Percentiles rank a stretch among this genome's conserved stretches.
phyloP scores from a whole-genome alignment of 169 alveolate genomes.

The Cryptosporidium sp. region DNA sequence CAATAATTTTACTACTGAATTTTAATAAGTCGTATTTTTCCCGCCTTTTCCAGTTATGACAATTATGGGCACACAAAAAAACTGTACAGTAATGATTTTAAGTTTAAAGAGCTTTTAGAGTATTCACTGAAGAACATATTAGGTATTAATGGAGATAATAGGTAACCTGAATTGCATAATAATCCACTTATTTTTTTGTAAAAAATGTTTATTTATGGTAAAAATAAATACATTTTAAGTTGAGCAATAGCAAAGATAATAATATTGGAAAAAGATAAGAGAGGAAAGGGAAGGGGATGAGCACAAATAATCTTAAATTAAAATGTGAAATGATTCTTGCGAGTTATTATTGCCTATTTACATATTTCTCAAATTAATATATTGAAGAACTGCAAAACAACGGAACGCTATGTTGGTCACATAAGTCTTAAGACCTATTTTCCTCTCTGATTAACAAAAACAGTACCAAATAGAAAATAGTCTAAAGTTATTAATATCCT shows the following conservation, averaged over 20 bases:
- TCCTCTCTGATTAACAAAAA: neutral
- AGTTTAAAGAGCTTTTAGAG: no score
- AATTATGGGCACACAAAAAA: neutral
- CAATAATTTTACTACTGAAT: neutral
- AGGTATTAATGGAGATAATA: no score
- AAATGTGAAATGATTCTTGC: neutral
- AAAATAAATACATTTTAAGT: no score
- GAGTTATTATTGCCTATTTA: neutral
- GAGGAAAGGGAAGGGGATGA: no score
- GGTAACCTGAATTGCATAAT: no score
- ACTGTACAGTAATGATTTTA: neutral
- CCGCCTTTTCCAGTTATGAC: conserved; percentile 2
- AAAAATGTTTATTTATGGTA: no score
- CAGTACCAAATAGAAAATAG: neutral
- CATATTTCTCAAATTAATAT: neutral
- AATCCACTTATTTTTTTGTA: neutral
- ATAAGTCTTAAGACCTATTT: no score
- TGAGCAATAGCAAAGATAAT: neutral
- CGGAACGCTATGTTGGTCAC: neutral
- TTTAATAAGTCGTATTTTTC: neutral
- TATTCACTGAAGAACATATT: no score
- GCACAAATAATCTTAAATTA: no score
- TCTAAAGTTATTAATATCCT: no score
- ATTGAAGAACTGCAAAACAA: neutral
- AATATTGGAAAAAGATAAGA: no score